phyloP scores from a whole-genome alignment of 2,329 filamentous ascomycete species.

The Fusarium multiceps region DNA sequence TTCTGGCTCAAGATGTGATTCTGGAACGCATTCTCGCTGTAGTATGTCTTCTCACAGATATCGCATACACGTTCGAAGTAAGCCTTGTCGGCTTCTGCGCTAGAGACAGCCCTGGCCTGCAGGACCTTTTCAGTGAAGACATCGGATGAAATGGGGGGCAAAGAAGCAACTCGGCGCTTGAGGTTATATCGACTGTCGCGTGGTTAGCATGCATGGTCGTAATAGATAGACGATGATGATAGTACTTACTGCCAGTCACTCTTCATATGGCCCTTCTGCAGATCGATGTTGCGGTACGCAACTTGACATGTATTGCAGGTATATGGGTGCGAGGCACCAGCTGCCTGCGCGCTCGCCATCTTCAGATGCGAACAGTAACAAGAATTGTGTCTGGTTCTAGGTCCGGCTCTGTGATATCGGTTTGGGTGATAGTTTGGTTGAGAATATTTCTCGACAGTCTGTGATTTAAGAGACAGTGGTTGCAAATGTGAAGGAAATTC shows the following conservation, averaged over 20 bases:
- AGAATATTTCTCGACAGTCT: neutral
- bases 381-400: neutral
- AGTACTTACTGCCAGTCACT: constrained; percentile 94
- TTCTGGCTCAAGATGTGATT: constrained; percentile 94
- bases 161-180: constrained; percentile 89
- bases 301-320: constrained; percentile 99
- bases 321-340: constrained; percentile 78
- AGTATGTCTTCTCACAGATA: constrained; percentile 91
- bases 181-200: constrained; percentile 85
- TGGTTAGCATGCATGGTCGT: constrained; percentile 9
- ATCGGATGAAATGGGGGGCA: constrained; percentile 91
- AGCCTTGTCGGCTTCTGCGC: constrained; percentile 86
- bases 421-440: neutral
- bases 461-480: neutral
- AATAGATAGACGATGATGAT: no score
- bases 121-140: constrained; percentile 96
- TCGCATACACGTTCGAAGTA: constrained; percentile 87
- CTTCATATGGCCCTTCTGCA: constrained; percentile 96
- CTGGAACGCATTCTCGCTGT: constrained; percentile 93
- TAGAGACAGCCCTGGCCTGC: constrained; percentile 85
- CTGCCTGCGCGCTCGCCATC: constrained; percentile 60
- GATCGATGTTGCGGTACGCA: constrained; percentile 91
- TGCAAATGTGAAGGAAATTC: constrained; percentile 42
- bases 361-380: neutral
- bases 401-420: neutral